Conservation (phyloP, 768 basidiomycete genomes). For the Tulasnella calospora region DNA sequence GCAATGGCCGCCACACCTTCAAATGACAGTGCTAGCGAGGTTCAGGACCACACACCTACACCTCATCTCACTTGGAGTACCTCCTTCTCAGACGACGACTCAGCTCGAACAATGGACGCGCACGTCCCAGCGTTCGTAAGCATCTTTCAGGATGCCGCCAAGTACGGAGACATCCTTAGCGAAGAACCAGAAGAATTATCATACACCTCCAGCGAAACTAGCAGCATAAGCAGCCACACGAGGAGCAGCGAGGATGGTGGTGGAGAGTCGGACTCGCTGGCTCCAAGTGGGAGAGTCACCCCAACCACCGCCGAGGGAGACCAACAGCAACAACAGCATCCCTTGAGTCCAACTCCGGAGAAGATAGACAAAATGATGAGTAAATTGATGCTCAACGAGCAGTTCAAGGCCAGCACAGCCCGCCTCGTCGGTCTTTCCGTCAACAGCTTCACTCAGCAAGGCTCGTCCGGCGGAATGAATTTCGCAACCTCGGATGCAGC, state of each 20-base stretch:
- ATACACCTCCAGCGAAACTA: slow-evolving; percentile 7
- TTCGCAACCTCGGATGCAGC: slow-evolving; percentile 4
- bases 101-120: neutral
- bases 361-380: slow-evolving; percentile 44
- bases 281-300: neutral
- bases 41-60: neutral
- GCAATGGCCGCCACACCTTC: neutral
- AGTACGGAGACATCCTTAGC: slow-evolving; percentile 22
- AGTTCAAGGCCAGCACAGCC: slow-evolving; percentile 38
- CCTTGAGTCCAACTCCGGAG: slow-evolving; percentile 29
- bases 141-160: slow-evolving; percentile 25
- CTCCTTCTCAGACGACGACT: neutral
- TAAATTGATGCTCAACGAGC: slow-evolving; percentile 39
- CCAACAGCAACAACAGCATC: neutral
- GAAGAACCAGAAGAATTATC: slow-evolving; percentile 22
- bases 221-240: slow-evolving; percentile 10
- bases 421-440: slow-evolving; percentile 42
- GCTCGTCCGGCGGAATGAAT: neutral
- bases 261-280: neutral
- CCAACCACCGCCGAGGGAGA: slow-evolving; percentile 28
- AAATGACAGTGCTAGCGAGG: neutral
- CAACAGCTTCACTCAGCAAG: slow-evolving; percentile 30
- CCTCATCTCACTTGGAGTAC: neutral
- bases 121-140: slow-evolving; percentile 2
- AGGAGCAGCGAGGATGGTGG: neutral